A percentile compares a stretch with the other conserved stretches of the same genome.
Evolutionary conservation across 768 basidiomycete species (phyloP).

Genomic region (Serendipita sp.): DNA sequence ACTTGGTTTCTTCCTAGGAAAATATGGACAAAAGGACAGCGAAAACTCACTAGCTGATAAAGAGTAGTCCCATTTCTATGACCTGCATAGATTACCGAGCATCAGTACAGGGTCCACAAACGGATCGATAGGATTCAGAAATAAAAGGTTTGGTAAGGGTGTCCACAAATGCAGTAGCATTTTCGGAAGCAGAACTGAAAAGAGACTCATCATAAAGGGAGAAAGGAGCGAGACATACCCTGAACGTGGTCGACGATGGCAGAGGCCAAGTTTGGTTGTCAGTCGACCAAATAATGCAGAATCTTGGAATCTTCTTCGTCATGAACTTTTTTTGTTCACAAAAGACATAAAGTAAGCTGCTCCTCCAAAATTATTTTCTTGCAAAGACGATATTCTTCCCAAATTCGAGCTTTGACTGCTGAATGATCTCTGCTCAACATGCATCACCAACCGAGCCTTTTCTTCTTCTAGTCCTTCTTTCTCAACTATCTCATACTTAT

Average conservation of each 20-base stretch:
- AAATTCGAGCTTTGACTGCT: slow-evolving; percentile 2
- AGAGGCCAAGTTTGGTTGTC: background rate
- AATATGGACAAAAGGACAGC: background rate
- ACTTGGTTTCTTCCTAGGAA: slow-evolving; percentile 1
- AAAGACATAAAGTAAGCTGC: background rate
- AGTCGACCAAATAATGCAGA: background rate
- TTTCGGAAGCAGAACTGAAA: slow-evolving; percentile 6
- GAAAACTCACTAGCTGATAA: background rate
- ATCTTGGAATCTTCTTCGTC: background rate
- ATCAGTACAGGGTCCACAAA: background rate
- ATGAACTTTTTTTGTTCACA: background rate
- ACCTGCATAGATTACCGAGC: background rate
- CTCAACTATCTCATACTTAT: background rate
- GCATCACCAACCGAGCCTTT: slow-evolving; percentile 2
- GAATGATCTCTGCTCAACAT: slow-evolving; percentile 4
- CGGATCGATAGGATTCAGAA: background rate
- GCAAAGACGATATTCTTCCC: slow-evolving; percentile 5
- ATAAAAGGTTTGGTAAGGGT: background rate
- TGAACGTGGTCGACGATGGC: background rate
- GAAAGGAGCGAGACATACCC: background rate
- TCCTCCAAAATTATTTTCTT: background rate
- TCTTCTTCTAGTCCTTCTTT: background rate
- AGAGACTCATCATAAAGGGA: background rate
- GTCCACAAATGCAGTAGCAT: slow-evolving; percentile 1
- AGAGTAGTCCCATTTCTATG: no score